These are phyloP conservation scores for Penicillium turbatum DNA, from an alignment of 495 filamentous ascomycete species.

Conservation along the genomic window DNA sequence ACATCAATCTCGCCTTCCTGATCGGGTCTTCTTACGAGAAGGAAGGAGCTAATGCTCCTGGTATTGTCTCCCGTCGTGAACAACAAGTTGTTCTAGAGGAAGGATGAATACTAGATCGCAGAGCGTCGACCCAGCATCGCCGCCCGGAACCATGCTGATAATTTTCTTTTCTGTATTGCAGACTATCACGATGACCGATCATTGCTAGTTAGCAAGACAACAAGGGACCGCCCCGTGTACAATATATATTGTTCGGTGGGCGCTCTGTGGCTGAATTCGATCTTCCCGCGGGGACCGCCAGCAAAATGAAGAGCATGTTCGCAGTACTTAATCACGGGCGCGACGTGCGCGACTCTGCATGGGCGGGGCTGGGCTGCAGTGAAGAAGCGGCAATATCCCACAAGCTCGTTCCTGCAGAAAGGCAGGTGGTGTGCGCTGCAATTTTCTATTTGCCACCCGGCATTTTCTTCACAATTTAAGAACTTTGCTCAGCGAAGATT, in stretches of 20 bases:
- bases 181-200: background rate
- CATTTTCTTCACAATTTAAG: background rate
- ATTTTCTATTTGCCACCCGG: background rate
- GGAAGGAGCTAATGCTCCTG: too few relatives aligned
- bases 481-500: background rate
- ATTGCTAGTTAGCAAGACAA: background rate
- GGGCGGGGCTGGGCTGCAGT: background rate
- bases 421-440: background rate
- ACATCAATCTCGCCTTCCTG: slow-evolving; percentile 11
- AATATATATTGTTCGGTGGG: background rate
- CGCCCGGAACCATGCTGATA: background rate
- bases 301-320: background rate
- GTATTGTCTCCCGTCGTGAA: background rate
- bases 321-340: too few relatives aligned
- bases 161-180: background rate
- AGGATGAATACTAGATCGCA: background rate
- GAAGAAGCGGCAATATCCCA: background rate
- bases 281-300: background rate
- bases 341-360: slow-evolving; percentile 4
- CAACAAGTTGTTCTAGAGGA: background rate
- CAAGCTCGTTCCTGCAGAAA: slow-evolving; percentile 10
- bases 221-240: slow-evolving; percentile 9
- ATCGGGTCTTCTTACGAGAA: background rate
- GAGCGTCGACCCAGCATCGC: background rate
- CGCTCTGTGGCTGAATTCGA: slow-evolving; percentile 7